A percentile compares a stretch with the other conserved stretches of the same genome.
Conservation (phyloP, 1,139 yeast genomes). For the Candida tropicalis region DNA sequence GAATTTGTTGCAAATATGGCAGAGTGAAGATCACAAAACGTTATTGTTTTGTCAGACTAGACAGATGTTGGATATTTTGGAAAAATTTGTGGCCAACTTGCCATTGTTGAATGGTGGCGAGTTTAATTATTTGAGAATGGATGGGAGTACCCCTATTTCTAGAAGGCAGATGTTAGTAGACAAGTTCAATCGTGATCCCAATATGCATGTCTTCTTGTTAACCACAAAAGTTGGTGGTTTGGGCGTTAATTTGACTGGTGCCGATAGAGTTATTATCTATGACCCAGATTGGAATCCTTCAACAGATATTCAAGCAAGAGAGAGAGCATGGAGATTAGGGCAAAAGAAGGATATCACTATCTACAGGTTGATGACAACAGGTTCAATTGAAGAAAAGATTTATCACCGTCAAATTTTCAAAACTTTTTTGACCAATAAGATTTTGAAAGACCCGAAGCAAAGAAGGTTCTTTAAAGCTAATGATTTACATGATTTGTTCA, state of each 20-base stretch:
- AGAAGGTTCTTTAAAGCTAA: conserved; percentile 88
- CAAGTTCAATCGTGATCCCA: conserved; percentile 63
- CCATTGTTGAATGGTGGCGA: conserved; percentile 24
- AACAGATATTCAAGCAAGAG: conserved; percentile 95
- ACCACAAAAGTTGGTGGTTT: conserved; percentile 97
- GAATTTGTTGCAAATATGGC: conserved; percentile 78
- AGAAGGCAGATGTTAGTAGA: conserved; percentile 81
- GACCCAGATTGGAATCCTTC: conserved; percentile 99
- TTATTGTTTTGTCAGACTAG: conserved; percentile 86
- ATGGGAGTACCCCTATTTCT: conserved; percentile 85
- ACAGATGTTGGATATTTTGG: conserved; percentile 90
- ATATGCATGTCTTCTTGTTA: conserved; percentile 66
- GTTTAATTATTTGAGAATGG: conserved; percentile 78
- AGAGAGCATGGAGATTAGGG: conserved; percentile 96
- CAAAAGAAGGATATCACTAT: conserved; percentile 94
- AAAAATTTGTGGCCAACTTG: conserved; percentile 54
- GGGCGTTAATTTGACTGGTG: conserved; percentile 94
- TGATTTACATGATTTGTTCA: conserved; percentile 86
- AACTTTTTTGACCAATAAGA: conserved; percentile 90
- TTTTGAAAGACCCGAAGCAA: conserved; percentile 93
- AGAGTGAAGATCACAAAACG: conserved; percentile 72
- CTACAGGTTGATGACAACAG: conserved; percentile 90
- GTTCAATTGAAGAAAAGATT: conserved; percentile 94
- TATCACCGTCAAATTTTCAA: conserved; percentile 96
- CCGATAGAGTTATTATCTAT: conserved; percentile 88